Percentiles rank a stretch among this genome's conserved stretches.
phyloP scores from a whole-genome alignment of 1,139 yeast species.

The Barnettozyma hawaiiensis region DNA sequence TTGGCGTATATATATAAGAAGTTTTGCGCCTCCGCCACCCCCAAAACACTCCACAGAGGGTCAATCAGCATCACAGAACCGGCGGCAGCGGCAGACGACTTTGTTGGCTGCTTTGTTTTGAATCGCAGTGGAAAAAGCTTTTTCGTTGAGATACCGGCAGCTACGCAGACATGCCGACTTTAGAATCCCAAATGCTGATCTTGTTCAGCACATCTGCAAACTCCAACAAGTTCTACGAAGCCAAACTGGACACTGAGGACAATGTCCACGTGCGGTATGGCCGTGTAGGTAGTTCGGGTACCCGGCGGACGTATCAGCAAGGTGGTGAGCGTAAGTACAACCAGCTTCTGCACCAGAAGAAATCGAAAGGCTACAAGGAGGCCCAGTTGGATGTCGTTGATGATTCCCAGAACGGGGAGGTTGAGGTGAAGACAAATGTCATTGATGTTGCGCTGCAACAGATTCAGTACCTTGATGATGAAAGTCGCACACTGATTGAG shows the following conservation, averaged over 20 bases:
- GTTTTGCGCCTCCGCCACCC: too few species aligned
- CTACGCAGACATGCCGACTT: too few species aligned
- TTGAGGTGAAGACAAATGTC: slow-evolving; percentile 3
- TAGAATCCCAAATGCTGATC: slow-evolving; percentile 6
- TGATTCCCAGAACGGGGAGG: not conserved
- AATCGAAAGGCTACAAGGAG: slow-evolving; percentile 6
- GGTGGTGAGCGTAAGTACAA: slow-evolving; percentile 4
- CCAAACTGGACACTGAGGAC: slow-evolving; percentile 1
- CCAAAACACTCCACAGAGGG: too few species aligned
- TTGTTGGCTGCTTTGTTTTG: too few species aligned
- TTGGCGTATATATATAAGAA: too few species aligned
- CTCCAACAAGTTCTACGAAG: slow-evolving; percentile 8
- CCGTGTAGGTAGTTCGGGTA: slow-evolving; percentile 6
- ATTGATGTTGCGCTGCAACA: slow-evolving; percentile 7
- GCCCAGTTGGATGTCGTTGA: slow-evolving; percentile 4
- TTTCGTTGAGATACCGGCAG: too few species aligned
- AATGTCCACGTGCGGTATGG: slow-evolving; percentile 6
- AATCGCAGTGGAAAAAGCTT: too few species aligned
- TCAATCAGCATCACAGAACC: too few species aligned
- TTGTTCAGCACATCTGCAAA: slow-evolving; percentile 6
- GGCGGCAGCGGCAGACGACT: too few species aligned
- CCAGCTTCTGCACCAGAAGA: slow-evolving; percentile 1
- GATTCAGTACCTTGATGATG: slow-evolving; percentile 5
- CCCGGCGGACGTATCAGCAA: not conserved
- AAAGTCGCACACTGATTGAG: slow-evolving; percentile 1